Base-by-base conservation (phyloP, 805 yeast genomes). In the Kregervanrija pseudodelftensis region DNA sequence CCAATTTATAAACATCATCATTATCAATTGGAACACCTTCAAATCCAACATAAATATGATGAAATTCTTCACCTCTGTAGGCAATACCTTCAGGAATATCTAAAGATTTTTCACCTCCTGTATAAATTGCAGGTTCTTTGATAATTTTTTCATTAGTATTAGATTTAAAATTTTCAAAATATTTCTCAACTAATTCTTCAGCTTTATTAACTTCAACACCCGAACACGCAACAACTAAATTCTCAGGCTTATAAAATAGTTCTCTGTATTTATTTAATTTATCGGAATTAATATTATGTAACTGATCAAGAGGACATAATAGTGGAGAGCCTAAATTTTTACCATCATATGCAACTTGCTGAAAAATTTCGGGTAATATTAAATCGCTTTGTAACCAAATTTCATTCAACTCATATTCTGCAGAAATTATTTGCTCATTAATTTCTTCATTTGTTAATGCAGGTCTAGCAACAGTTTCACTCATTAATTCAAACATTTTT, bases 1-100 rank as follows among this genome's bases (percentile, higher is more conserved):
- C 96, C 35, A 89, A 69, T 1, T 95, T 95, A 58, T 93, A 93
- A 37, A 90, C 79, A 55, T 93, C 97, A 14, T 86, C 87, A 59
- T 85, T 82, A 42, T 79, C 76, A 31, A 89, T 82, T 1, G 96
- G 83, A 2, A 85, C 70, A 17, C 97, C 95, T 62, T 93, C 91
- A 60, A 85, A 93, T 1, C 85, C 95, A 33, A 93, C 73, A 61
- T 87, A 87, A 57, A 91, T 74, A 61, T 91, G 95, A 49, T 81
- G 83, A 50, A 90, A 78, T 51, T 86, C 91, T 10, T 93, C 91
- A 5, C 64, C 64, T 46, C 79, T 68, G 58, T 76, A 77, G 11
- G 88, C 90, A 28, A 76, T 69, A 33, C 79, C 79, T 17, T 66
- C 60, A 2, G 78, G 76, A 9, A 76, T 60, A 8, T 83, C 80